A percentile compares a stretch with the other conserved stretches of the same genome.
Conservation (phyloP, 2,329 filamentous ascomycete species). For the Colletotrichum tabaci region DNA sequence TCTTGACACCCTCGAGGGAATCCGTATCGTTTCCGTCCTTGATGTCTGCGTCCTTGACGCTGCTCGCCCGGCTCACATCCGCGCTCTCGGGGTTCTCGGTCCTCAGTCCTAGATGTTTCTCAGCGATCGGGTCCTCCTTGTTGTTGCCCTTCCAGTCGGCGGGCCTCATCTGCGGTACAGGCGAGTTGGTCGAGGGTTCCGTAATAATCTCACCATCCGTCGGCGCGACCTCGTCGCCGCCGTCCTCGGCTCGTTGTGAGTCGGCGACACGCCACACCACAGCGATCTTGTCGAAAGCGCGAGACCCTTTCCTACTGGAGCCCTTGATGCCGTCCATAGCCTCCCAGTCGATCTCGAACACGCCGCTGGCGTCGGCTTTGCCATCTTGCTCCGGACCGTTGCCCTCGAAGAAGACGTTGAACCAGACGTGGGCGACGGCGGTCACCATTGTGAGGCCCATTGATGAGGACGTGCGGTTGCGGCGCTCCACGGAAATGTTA, state of each 20-base stretch:
- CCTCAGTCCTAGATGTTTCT: slow-evolving; percentile 79
- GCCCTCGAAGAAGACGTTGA: slow-evolving; percentile 95
- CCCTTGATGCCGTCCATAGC: slow-evolving; percentile 96
- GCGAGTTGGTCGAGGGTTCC: slow-evolving; percentile 77
- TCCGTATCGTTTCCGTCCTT: slow-evolving; percentile 43
- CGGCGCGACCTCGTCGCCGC: slow-evolving; percentile 46
- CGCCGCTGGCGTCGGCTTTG: slow-evolving; percentile 75
- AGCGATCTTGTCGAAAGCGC: slow-evolving; percentile 84
- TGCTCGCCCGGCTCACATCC: slow-evolving; percentile 81
- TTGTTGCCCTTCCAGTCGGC: slow-evolving; percentile 82
- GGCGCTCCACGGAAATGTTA: slow-evolving; percentile 90
- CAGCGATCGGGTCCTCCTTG: slow-evolving; percentile 61
- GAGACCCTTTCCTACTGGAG: slow-evolving; percentile 83
- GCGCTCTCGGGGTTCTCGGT: slow-evolving; percentile 75
- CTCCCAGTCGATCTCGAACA: slow-evolving; percentile 73
- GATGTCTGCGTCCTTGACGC: slow-evolving; percentile 63
- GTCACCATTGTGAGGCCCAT: slow-evolving; percentile 93
- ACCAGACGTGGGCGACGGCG: slow-evolving; percentile 95
- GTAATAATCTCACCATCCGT: slow-evolving; percentile 57
- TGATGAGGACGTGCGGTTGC: slow-evolving; percentile 82
- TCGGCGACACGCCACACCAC: slow-evolving; percentile 81
- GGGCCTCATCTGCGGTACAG: slow-evolving; percentile 77
- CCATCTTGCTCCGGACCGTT: slow-evolving; percentile 78
- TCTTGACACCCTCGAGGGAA: slow-evolving; percentile 53
- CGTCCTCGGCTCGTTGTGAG: slow-evolving; percentile 33